phyloP scores from a whole-genome alignment of 176 grass and related monocot species.

The Oryza meridionalis region DNA sequence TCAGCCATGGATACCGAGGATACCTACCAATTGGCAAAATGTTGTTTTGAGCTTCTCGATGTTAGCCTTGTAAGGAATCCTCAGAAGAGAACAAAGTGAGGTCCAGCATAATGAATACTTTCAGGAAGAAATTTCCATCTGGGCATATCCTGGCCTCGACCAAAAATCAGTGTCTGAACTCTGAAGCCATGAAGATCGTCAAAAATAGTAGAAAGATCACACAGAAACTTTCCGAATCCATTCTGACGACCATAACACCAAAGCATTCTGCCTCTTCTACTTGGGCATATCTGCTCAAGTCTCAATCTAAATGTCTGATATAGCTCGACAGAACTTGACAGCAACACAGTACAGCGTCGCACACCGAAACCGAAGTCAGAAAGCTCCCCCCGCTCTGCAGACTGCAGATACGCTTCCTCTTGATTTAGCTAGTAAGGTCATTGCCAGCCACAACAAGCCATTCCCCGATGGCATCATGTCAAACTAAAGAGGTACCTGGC shows the following conservation, averaged over 20 bases:
- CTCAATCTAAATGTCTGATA: slow-evolving; percentile 42
- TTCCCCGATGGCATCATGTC: slow-evolving; percentile 49
- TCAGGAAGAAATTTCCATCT: slow-evolving; percentile 20
- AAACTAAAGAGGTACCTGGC: slow-evolving; percentile 38
- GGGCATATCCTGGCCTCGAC: not conserved
- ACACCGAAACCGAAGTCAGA: slow-evolving; percentile 39
- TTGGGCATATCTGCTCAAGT: slow-evolving; percentile 51
- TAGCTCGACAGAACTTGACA: slow-evolving; percentile 50
- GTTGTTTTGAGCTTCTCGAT: slow-evolving; percentile 15
- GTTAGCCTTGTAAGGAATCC: slow-evolving; percentile 21
- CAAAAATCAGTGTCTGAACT: slow-evolving; percentile 25
- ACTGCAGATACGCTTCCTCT: slow-evolving; percentile 37
- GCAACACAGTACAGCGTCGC: slow-evolving; percentile 34
- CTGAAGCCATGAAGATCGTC: slow-evolving; percentile 16
- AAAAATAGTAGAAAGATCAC: not conserved
- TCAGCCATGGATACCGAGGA: not conserved
- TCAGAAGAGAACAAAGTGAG: not conserved
- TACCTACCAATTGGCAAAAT: not conserved
- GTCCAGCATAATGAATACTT: slow-evolving; percentile 10
- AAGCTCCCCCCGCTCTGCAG: slow-evolving; percentile 39
- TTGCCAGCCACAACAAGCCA: slow-evolving; percentile 53
- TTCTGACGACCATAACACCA: slow-evolving; percentile 31
- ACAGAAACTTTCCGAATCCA: not conserved
- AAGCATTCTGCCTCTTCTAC: slow-evolving; percentile 46
- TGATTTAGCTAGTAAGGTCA: slow-evolving; percentile 58